Evolutionary conservation across 495 filamentous ascomycete genomes (phyloP).

Genomic region (Penicillium psychrofluorescens): DNA sequence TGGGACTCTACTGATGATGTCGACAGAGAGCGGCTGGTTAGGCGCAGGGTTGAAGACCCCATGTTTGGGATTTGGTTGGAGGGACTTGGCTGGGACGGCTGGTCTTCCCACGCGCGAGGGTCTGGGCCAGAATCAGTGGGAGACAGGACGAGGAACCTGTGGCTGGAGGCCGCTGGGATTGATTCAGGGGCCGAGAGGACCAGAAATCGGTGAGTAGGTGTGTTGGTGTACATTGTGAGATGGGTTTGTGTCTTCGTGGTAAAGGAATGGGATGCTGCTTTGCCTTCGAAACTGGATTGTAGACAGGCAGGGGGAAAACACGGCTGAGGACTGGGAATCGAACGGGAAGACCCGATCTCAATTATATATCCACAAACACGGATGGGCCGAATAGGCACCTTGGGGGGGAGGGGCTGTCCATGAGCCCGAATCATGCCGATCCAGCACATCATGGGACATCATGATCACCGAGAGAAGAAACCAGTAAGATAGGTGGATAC

Average conservation of each 20-base stretch:
- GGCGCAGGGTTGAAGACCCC: conserved; percentile 6
- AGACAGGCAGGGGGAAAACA: not conserved
- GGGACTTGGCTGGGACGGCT: conserved; percentile 10
- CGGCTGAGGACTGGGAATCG: not conserved
- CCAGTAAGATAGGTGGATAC: conserved; percentile 8
- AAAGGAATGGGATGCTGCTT: conserved; percentile 1
- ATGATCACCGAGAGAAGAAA: too few relatives aligned
- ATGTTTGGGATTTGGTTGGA: conserved; percentile 6
- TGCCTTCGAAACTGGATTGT: not conserved
- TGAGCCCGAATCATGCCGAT: conserved; percentile 22
- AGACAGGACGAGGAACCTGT: conserved; percentile 29
- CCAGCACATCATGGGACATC: conserved; percentile 18
- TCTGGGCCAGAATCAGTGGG: conserved; percentile 31
- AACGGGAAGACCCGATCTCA: conserved; percentile 16
- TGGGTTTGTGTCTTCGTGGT: conserved; percentile 5
- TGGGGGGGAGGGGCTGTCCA: conserved; percentile 18
- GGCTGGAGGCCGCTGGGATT: conserved; percentile 13
- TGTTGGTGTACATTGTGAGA: conserved; percentile 30
- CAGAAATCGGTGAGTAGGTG: conserved; percentile 30
- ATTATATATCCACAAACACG: conserved; percentile 26
- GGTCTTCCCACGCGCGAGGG: conserved; percentile 16
- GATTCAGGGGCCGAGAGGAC: conserved; percentile 19
- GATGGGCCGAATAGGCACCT: conserved; percentile 12
- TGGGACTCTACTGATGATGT: conserved; percentile 13
- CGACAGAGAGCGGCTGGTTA: conserved; percentile 17